Evolutionary conservation across 352 stramenopile genomes (phyloP), one percentile per base, ranked within the genome.

Genomic region (Phytophthora crassamura): DNA sequence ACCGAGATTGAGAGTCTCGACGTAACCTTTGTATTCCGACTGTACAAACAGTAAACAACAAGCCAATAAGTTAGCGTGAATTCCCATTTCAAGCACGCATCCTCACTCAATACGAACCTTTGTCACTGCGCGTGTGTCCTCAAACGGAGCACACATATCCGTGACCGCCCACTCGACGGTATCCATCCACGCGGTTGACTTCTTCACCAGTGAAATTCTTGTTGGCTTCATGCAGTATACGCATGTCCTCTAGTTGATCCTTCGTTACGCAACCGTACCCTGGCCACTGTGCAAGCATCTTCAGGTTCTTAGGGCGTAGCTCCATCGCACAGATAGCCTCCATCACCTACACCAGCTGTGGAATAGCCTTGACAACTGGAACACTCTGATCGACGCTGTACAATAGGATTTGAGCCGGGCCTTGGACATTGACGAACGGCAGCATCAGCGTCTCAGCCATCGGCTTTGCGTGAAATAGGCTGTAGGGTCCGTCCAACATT

Each of bases 401-500:
- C 22, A 25, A 25, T 25, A 4, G 22, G 22, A 25, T 25, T 25
- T 25, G 3, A 30, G 25, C 2, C 25, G 25, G 25, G 16, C 15
- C 12, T 45, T 61, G 5, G 25, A 61, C 53, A 30, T n/a, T 22
- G 5, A 41, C 33, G 14, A 38, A 41, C 34, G n/a, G 47, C 9
- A 57, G 7, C 9, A 48, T 30, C 0, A 40, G 9, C 1, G 42
- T 30, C 9, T 48, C 46, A 1, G 43, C 28, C 25, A 52, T 52
- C 16, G 43, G 7, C 6, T 58, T 57, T 0, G 46, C 32, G 28
- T 49, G 20, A 38, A 51, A 39, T 3, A 58, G n/a, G 28, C 25
- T 65, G 46, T 48, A 65, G 5, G 47, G 1, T 7, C 14, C 38
- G 28, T 41, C 32, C 2, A 65, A 35, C 15, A 58, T 9, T 9